Evolutionary conservation across 2,329 filamentous ascomycete species (phyloP).

Genomic region (Sarocladiaceae sp.): DNA sequence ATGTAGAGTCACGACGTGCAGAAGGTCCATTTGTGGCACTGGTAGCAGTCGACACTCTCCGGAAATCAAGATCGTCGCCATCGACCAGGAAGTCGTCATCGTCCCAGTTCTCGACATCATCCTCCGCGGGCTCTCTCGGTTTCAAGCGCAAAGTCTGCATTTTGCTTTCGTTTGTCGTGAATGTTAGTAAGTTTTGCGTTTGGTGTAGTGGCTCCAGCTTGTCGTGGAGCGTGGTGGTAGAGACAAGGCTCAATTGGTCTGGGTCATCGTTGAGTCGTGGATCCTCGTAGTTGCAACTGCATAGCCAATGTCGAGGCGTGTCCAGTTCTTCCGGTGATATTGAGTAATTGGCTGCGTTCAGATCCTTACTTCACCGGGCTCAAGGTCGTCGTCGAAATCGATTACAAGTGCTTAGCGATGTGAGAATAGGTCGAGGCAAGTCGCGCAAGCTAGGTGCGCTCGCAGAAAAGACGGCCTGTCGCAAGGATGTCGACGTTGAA

Average conservation of each 20-base stretch:
- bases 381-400: neutral
- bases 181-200: conserved; percentile 12
- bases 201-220: neutral
- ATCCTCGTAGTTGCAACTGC: neutral
- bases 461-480: neutral
- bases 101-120: conserved; percentile 72
- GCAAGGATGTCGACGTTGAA: neutral
- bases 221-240: conserved; percentile 8
- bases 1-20: conserved; percentile 70
- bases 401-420: neutral
- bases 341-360: too few relatives aligned
- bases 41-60: conserved; percentile 43
- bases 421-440: neutral
- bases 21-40: conserved; percentile 31
- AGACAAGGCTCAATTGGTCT: conserved; percentile 4
- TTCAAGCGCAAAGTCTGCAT: conserved; percentile 56
- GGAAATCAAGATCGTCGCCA: conserved; percentile 59
- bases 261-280: conserved; percentile 6
- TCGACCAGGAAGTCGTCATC: conserved; percentile 72
- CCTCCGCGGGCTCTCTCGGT: conserved; percentile 49
- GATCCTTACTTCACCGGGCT: too few relatives aligned
- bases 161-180: conserved; percentile 18
- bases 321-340: too few relatives aligned
- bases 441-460: neutral
- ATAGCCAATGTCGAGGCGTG: too few relatives aligned